These are phyloP conservation scores for Penicillium sp. DNA, from an alignment of 2,329 filamentous ascomycete genomes.

Conservation along the genomic window DNA sequence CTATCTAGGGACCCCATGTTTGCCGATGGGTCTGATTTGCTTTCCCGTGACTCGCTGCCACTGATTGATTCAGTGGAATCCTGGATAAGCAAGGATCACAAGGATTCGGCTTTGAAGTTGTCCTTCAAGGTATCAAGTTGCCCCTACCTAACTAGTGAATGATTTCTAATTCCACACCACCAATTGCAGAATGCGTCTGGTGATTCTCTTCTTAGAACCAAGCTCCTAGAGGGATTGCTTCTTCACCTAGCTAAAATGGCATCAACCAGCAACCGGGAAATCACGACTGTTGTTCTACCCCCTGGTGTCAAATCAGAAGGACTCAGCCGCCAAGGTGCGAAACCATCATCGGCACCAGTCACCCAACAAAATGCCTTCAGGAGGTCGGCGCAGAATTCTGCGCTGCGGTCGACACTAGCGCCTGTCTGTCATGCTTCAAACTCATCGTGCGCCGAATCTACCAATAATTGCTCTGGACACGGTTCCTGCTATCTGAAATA, in stretches of 20 bases:
- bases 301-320: conserved; percentile 29
- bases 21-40: conserved; percentile 7
- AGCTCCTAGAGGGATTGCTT: conserved; percentile 48
- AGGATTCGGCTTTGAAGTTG: conserved; percentile 25
- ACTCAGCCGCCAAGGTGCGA: conserved; percentile 1
- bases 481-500: conserved; percentile 73
- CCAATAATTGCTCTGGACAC: conserved; percentile 78
- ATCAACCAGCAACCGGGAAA: conserved; percentile 55
- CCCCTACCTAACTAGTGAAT: neutral
- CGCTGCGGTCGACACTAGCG: conserved; percentile 53
- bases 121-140: conserved; percentile 37
- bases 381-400: conserved; percentile 21
- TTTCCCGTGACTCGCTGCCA: conserved; percentile 28
- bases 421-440: conserved; percentile 73
- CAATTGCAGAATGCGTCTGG: conserved; percentile 9
- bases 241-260: conserved; percentile 51
- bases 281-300: conserved; percentile 55
- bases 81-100: conserved; percentile 29
- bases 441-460: conserved; percentile 67
- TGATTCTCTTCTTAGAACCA: conserved; percentile 37
- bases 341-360: neutral
- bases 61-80: conserved; percentile 39
- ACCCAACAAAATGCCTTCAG: conserved; percentile 1
- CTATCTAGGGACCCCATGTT: conserved; percentile 23
- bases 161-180: conserved; percentile 14